phyloP scores from a whole-genome alignment of 148 eudicot species.

The Heliosperma pusillum region DNA sequence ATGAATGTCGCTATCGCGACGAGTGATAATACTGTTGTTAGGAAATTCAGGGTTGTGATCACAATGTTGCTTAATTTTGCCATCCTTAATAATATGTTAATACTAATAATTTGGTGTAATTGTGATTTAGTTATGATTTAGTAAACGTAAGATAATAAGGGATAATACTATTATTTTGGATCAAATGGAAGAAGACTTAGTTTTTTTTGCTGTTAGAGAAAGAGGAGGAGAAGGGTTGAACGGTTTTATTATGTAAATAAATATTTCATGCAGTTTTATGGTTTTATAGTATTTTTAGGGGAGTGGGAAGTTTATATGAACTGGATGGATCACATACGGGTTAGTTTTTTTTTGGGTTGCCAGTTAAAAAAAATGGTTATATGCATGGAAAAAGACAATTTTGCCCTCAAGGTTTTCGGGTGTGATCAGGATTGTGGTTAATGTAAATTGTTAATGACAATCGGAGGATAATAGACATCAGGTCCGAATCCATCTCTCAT shows the following conservation, averaged over 20 bases:
- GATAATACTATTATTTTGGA: constrained; percentile 18
- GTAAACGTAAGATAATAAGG: background rate
- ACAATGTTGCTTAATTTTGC: constrained; percentile 36
- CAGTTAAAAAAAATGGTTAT: background rate
- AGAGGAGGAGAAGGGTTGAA: constrained; percentile 3
- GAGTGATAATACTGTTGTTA: constrained; percentile 32
- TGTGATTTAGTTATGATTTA: background rate
- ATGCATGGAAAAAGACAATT: background rate
- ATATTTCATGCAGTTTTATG: background rate
- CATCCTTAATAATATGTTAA: too few species aligned
- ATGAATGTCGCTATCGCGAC: constrained; percentile 25
- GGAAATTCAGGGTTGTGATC: constrained; percentile 28
- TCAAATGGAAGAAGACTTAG: background rate
- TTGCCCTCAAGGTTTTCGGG: background rate
- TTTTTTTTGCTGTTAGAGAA: constrained; percentile 14
- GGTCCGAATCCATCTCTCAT: too few species aligned
- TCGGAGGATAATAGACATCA: too few species aligned
- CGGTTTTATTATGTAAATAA: background rate
- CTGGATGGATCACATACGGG: background rate
- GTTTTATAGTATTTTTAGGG: background rate
- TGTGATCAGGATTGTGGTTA: background rate
- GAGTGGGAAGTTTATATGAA: background rate
- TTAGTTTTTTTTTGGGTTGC: background rate
- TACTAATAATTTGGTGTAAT: background rate
- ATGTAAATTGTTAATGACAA: background rate